Percentiles rank a stretch among this genome's conserved stretches.
Evolutionary conservation across 139 green algal genomes (phyloP).

Genomic region (Coccomyxa sp.): DNA sequence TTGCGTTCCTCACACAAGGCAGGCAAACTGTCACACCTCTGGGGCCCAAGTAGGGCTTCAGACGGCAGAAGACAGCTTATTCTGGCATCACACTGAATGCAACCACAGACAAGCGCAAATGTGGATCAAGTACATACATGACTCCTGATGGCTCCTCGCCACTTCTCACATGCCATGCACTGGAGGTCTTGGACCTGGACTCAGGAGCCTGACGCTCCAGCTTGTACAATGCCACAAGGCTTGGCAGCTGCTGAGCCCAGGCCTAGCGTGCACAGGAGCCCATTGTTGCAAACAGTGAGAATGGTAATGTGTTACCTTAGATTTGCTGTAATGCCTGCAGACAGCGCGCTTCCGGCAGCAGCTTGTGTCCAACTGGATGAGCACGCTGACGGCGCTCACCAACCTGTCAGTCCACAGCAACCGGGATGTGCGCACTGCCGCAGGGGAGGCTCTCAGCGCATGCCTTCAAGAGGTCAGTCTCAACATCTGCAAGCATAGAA

Average conservation of each 20-base stretch:
- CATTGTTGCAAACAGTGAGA: no score
- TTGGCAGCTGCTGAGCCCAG: no score
- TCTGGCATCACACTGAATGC: background rate
- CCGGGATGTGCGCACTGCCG: background rate
- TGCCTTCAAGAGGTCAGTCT: constrained; percentile 5
- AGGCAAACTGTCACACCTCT: no score
- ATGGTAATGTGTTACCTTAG: background rate
- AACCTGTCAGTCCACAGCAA: constrained; percentile 6
- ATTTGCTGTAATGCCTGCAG: background rate
- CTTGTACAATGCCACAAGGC: no score
- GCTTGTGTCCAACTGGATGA: constrained; percentile 7
- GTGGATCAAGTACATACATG: background rate
- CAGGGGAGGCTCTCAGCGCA: constrained; percentile 1
- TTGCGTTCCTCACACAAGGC: no score
- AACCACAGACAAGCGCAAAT: background rate
- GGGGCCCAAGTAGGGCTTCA: background rate
- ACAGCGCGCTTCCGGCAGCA: constrained; percentile 1
- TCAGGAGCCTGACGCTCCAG: no score
- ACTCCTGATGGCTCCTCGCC: background rate
- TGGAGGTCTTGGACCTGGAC: no score
- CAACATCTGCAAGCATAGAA: background rate
- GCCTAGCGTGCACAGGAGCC: no score
- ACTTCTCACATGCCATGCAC: background rate
- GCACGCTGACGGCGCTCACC: constrained; percentile 3
- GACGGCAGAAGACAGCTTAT: background rate